Evolutionary conservation across 140 eudicot species (phyloP), one percentile per base, ranked within the genome.

Genomic region (Bidens hawaiensis): DNA sequence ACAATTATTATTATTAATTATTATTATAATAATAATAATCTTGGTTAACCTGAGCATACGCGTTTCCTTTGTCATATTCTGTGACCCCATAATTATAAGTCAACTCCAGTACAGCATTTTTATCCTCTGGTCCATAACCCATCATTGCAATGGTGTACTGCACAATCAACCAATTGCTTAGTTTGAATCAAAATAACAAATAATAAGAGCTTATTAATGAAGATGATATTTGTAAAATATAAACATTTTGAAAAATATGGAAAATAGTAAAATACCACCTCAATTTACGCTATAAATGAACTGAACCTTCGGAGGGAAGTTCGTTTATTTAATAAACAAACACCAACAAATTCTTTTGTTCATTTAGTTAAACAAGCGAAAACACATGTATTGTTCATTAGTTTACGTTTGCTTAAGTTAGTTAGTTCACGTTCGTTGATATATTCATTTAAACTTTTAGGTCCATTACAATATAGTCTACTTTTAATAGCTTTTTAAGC

Each of bases 81-180:
- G 94, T 79, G 22, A 88, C 94, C 56, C 96, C 94, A 4, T 88
- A 88, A 52, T 84, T 88, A 70, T 88, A 91, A 43, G 98, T 88
- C 79, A 88, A 77, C 75, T 88, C 96, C 70, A 88, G 17, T 1
- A 88, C 96, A 71, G 90, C 85, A 72, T 41, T 88, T 69, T 79
- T 82, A 48, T 88, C 94, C 72, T 88, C 96, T 14, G 94, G 89
- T 49, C 94, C 96, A 67, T 88, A 88, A 18, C 96, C 96, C 89
- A 88, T 72, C 89, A 88, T 84, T 19, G 96, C 96, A 71, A 88
- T 84, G 64, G 94, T 88, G 58, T 88, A 84, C 96, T 88, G 81
- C 62, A 74, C 15, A 76, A 71, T 51, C 16, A 66, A 53, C 18
- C 28, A 55, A 27, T 57, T 50, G 18, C 36, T 50, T 66, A 53